phyloP scores from a whole-genome alignment of 108 stramenopile species.

The Cyclotella atomus region DNA sequence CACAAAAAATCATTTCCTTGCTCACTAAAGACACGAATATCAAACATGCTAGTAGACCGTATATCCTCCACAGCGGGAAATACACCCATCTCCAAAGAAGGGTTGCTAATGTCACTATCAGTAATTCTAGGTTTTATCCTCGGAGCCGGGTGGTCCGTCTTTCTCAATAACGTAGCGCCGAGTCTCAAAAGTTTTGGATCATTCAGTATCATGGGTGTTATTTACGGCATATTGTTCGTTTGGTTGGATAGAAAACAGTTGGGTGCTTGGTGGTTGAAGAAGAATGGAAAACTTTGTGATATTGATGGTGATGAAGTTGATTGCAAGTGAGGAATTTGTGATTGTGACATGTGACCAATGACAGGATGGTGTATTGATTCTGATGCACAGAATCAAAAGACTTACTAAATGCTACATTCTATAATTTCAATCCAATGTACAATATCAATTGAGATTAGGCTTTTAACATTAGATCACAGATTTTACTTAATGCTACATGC shows the following conservation, averaged over 20 bases:
- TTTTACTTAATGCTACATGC: too few relatives aligned
- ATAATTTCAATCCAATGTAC: too few relatives aligned
- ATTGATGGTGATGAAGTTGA: slow-evolving; percentile 13
- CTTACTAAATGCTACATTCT: too few relatives aligned
- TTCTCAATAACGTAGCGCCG: slow-evolving; percentile 21
- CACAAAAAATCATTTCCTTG: background rate
- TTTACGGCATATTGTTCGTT: slow-evolving; percentile 55
- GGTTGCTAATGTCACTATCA: slow-evolving; percentile 41
- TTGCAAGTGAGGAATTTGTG: background rate
- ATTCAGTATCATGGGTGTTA: slow-evolving; percentile 53
- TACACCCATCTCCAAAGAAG: slow-evolving; percentile 45
- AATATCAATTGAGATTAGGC: too few relatives aligned
- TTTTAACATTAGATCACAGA: too few relatives aligned
- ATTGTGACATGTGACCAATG: too few relatives aligned
- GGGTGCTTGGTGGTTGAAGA: slow-evolving; percentile 41
- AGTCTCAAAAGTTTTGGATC: slow-evolving; percentile 33
- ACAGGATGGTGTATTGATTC: too few relatives aligned
- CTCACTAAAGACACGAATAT: slow-evolving; percentile 24
- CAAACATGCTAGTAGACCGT: slow-evolving; percentile 55
- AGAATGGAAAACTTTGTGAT: slow-evolving; percentile 34
- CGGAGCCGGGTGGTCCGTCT: slow-evolving; percentile 43
- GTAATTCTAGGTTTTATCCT: slow-evolving; percentile 54
- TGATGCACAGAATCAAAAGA: too few relatives aligned
- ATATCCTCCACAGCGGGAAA: slow-evolving; percentile 49
- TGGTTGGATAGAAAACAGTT: slow-evolving; percentile 52